Evolutionary conservation across 2,329 filamentous ascomycete genomes (phyloP).

Genomic region (Stachybotrys echinatus): DNA sequence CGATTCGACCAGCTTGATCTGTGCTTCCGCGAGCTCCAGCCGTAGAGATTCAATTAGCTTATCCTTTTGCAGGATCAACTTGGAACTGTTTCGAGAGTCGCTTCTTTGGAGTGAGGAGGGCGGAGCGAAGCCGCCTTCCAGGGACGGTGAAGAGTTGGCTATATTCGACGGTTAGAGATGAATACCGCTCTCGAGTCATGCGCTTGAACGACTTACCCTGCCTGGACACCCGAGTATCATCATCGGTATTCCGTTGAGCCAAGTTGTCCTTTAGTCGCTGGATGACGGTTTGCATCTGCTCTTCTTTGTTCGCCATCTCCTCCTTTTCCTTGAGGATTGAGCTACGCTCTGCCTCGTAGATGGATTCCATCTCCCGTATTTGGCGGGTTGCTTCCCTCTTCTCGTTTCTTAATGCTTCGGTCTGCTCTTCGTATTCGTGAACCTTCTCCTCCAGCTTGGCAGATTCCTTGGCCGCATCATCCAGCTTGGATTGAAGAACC

Average conservation of each 20-base stretch:
- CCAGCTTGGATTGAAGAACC: conserved; percentile 77
- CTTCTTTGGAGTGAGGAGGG: conserved; percentile 79
- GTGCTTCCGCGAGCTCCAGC: conserved; percentile 87
- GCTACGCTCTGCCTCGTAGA: conserved; percentile 86
- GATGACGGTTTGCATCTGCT: conserved; percentile 86
- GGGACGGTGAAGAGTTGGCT: conserved; percentile 58
- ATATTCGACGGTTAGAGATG: conserved; percentile 15
- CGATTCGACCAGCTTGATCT: conserved; percentile 91
- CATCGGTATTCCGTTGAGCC: conserved; percentile 64
- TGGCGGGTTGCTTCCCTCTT: conserved; percentile 79
- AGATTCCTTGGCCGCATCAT: conserved; percentile 80
- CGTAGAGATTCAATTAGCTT: conserved; percentile 90
- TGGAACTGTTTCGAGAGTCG: conserved; percentile 85
- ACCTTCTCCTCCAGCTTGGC: conserved; percentile 79
- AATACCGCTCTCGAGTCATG: neutral
- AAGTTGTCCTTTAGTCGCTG: conserved; percentile 87
- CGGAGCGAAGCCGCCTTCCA: conserved; percentile 78
- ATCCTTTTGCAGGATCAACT: conserved; percentile 89
- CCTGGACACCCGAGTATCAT: conserved; percentile 53
- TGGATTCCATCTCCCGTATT: conserved; percentile 84
- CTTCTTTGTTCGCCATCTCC: conserved; percentile 75
- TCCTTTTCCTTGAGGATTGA: conserved; percentile 90
- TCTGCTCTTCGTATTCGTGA: conserved; percentile 80
- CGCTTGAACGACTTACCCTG: conserved; percentile 39
- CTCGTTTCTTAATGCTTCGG: conserved; percentile 76